A percentile compares a stretch with the other conserved stretches of the same genome.
These are phyloP conservation scores for Spathaspora passalidarum DNA, from an alignment of 805 yeast species.

Conservation along the genomic window DNA sequence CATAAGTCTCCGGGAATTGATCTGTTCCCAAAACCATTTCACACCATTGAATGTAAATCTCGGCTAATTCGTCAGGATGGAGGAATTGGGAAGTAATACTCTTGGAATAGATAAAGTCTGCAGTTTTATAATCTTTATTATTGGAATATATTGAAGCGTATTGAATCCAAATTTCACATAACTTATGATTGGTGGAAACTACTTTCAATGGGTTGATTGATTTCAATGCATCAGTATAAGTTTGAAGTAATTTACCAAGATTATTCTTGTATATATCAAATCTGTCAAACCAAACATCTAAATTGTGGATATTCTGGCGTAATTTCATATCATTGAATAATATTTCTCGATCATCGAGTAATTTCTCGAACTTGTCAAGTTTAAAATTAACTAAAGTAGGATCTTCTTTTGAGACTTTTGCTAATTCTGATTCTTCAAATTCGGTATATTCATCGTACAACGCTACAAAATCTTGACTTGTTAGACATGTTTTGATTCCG, in stretches of 20 bases:
- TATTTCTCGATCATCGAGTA: slow-evolving; percentile 56
- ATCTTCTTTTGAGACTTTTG: slow-evolving; percentile 14
- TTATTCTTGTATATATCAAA: slow-evolving; percentile 41
- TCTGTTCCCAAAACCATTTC: slow-evolving; percentile 55
- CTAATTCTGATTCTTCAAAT: slow-evolving; percentile 46
- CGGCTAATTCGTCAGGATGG: slow-evolving; percentile 59
- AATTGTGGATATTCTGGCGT: slow-evolving; percentile 57
- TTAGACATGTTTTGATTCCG: slow-evolving; percentile 43
- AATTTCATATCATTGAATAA: slow-evolving; percentile 65
- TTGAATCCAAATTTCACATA: slow-evolving; percentile 64
- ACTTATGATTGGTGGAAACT: slow-evolving; percentile 25
- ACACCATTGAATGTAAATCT: slow-evolving; percentile 74
- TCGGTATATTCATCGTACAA: slow-evolving; percentile 64
- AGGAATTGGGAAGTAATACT: slow-evolving; percentile 70
- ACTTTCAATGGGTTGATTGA: slow-evolving; percentile 58
- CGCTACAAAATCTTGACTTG: slow-evolving; percentile 59
- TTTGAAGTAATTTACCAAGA: slow-evolving; percentile 42
- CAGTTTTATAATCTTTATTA: slow-evolving; percentile 53
- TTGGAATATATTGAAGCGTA: slow-evolving; percentile 66
- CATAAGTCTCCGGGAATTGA: slow-evolving; percentile 43
- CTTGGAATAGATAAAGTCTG: slow-evolving; percentile 59
- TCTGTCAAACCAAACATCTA: slow-evolving; percentile 69
- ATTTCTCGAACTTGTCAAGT: slow-evolving; percentile 40
- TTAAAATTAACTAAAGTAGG: slow-evolving; percentile 5
- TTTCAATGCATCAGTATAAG: slow-evolving; percentile 64